Base-by-base conservation (phyloP, 192 early-diverging fungal genomes). In the Backusella parvicylindrica region DNA sequence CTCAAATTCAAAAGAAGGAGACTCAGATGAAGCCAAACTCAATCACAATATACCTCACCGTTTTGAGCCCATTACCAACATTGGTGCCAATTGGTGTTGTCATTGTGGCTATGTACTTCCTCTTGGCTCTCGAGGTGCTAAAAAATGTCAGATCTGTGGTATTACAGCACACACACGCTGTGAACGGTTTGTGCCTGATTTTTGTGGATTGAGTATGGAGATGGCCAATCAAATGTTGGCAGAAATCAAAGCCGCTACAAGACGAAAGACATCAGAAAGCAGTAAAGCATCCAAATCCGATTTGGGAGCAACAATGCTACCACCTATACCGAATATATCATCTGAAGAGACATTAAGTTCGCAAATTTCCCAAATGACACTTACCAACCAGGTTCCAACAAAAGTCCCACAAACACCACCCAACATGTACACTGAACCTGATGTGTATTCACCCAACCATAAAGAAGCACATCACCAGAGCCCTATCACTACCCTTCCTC, bases 71-170 rank as follows among this genome's bases (percentile, higher is more conserved):
- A 82, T 92, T 11, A 91, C 91, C 53, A 95, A 91, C 69, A 86
- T 96, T 70, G 90, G 89, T 11, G 92, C 94, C 30, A 90, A 92
- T 81, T 99, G 98, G 98, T 99, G 98, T 83, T 95, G 91, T 74
- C 98, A 99, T 84, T 99, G 98, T 82, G 98, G 98, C 23, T 94
- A 87, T 64, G 93, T 99, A 91, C 88, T 99, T 28, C 89, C 97
- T 26, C 81, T 99, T 6, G 93, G 95, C 26, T 93, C 89, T 30
- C 84, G 85, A 47, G 85, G 87, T 30, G 81, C 87, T 7, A 84
- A 86, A 68, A 77, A 78, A 36, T 88, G 87, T 75, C 73, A 76
- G 36, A 85, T 85, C 85, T 99, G 98, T 84, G 76, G 80, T 49
- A 78, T 88, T 21, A 86, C 90, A 0, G 93, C 93, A 74, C 98